Base-by-base conservation (phyloP, 2,329 filamentous ascomycete species). In the Cordyceps sp. region DNA sequence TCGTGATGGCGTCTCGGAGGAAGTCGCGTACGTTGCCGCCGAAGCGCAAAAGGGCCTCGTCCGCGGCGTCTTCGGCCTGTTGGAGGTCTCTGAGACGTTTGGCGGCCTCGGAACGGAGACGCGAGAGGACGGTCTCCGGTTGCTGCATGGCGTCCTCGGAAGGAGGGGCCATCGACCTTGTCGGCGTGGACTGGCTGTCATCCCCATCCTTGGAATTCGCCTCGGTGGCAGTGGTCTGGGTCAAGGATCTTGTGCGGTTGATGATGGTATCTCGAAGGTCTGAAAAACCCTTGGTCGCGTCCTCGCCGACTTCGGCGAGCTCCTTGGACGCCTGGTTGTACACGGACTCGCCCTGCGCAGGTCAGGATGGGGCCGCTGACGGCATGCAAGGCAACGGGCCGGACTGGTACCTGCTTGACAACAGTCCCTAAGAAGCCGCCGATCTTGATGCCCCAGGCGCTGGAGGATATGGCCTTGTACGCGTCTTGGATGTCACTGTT, bases 401-500 rank as follows among this genome's bases (percentile, higher is more conserved):
- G n/a, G 15, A 12, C 5, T 15, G n/a, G 18, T 58, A 81, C 78
- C 73, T 93, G 86, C 58, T 93, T 93, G 50, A 85, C 81, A n/a
- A 93, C 86, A 46, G 69, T 88, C 29, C 82, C 81, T 49, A 93
- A 77, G 52, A 93, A 81, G 6, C 85, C 88, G 23, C 90, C 88
- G 21, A 98, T 73, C 44, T 71, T 75, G 16, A 79, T 74, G 28
- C 88, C 90, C 90, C 90, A 98, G 10, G 84, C 81, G 45, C 84
- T 93, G 42, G 75, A 73, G 4, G 84, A 88, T 49, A 98, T 82
- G 17, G 86, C 86, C 49, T 84, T 85, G 64, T 96, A 94, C 6
- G 88, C 90, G 56, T 94, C 84, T 57, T 93, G 84, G 39, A 98
- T 69, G 48, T 98, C 90, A 43, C 73, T 69, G 50, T 92, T 92